Base-by-base conservation (phyloP, 2,329 filamentous ascomycete species). In the Colletotrichum acutatum region DNA sequence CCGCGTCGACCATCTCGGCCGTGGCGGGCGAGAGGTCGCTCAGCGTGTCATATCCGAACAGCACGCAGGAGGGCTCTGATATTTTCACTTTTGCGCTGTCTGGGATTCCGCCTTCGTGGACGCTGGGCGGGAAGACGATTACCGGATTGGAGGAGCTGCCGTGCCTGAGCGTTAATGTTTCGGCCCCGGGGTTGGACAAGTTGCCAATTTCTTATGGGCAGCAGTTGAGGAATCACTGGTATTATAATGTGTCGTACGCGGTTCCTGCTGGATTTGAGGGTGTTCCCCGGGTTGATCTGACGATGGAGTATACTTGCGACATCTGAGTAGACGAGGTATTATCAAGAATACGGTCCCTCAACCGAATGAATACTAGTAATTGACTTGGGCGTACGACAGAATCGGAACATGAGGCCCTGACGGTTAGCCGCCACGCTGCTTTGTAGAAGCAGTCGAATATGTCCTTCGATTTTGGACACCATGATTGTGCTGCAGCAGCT, bases 241-340 rank as follows among this genome's bases (percentile, higher is more conserved):
- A 83, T 24, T 86, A 86, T 46, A 87, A 87, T 52, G 80, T 87
- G 30, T 86, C 84, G 2, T 87, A 86, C 72, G 80, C 78, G 4
- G 84, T 87, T 1, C 84, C 84, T 0, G 73, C 74, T 0, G 80
- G 76, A 2, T 86, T 85, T 54, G 72, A 79, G 19, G 84, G 85
- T 2, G 77, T 77, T 46, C 83, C 84, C 4, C 78, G 70, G 46
- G 80, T 86, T 11, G 77, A 77, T 3, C 79, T 86, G 28, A 76
- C 80, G 30, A 77, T 81, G 66, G 75, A 77, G 49, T 81, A 80
- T 37, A 81, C 78, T 0, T 81, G 79, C 26, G 54, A 64, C 7
- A 22, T 69, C 12, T 72, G 37, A 28, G 37, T 19, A 19, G 19
- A 49, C 6, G 19, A 49, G 42, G 19, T 9, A 22, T 2, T 22